Evolutionary conservation across 495 filamentous ascomycete genomes (phyloP), one percentile per base, ranked within the genome.

Genomic region (Aspergillus olivimuriae): DNA sequence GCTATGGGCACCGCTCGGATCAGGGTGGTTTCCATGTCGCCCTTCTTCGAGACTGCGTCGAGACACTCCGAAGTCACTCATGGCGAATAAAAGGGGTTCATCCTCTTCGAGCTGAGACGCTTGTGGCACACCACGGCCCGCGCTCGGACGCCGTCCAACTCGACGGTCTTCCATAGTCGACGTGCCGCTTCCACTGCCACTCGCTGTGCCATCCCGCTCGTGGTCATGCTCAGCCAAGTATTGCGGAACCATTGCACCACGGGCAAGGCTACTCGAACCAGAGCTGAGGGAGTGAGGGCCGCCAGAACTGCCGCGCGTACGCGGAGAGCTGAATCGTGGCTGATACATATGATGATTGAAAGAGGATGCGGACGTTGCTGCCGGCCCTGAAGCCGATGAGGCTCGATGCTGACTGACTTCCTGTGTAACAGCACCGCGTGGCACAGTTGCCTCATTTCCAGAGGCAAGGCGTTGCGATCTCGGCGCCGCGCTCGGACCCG

Each of bases 1-100:
- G 37, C 52, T 47, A 18, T 41, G 41, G 38, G 43, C 56, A 40
- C 22, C 63, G 60, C 46, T 64, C 42, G 41, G 51, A 17, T 57
- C 53, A 21, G 56, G 56, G 41, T 66, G 68, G 16, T 68, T 73
- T 15, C 72, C 67, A 19, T 73, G 74, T 41, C 78, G 54, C 14
- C 68, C 73, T 53, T 89, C 86, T 53, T 90, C 87, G 14, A 89
- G 62, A 50, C 87, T 90, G 42, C 84, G 74, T 39, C 86, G 76
- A 11, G 77, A 80, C 14, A 61, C 65, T 4, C 79, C 83, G 46
- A 92, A 78, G 53, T 95, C 88, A 44, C 84, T 89, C 85, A 94
- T 90, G 31, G 85, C 83, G 55, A 95, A 94, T 14, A 94, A 64
- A 8, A 95, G 63, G 19, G 84, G 84, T 61, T 95, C 89, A 14